Conservation (phyloP, 768 basidiomycete species). For the Phlegmacium glaucopus region DNA sequence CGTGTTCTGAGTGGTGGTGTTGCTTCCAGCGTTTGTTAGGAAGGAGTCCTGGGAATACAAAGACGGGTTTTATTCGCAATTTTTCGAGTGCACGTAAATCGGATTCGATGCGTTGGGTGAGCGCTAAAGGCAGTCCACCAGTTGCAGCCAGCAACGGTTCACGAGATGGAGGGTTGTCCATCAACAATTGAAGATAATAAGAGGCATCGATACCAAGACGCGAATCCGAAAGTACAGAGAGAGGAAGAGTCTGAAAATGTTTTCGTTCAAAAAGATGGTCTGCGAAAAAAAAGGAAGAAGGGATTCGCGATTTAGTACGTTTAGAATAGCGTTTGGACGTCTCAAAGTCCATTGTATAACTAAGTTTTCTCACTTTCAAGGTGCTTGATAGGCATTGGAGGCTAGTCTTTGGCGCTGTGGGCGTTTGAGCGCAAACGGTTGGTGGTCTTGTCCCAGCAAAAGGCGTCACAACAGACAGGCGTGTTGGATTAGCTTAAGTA, state of each 20-base stretch:
- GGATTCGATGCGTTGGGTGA: slow-evolving; percentile 84
- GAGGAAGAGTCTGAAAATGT: slow-evolving; percentile 77
- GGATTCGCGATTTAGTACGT: neutral
- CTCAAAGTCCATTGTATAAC: neutral
- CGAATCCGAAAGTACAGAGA: slow-evolving; percentile 82
- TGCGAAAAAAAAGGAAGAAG: slow-evolving; percentile 28
- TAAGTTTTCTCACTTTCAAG: slow-evolving; percentile 62
- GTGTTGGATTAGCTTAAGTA: slow-evolving; percentile 23
- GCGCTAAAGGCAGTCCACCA: slow-evolving; percentile 88
- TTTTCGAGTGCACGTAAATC: slow-evolving; percentile 91
- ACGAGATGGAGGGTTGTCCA: slow-evolving; percentile 69
- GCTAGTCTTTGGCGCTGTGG: slow-evolving; percentile 18
- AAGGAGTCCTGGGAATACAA: slow-evolving; percentile 89
- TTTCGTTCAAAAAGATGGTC: slow-evolving; percentile 87
- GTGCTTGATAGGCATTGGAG: slow-evolving; percentile 75
- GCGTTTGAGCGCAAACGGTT: slow-evolving; percentile 25
- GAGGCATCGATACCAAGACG: slow-evolving; percentile 97
- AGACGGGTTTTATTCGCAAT: slow-evolving; percentile 95
- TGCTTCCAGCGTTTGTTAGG: slow-evolving; percentile 74
- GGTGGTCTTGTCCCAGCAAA: slow-evolving; percentile 33
- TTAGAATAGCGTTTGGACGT: neutral
- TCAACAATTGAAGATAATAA: slow-evolving; percentile 79
- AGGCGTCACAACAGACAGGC: slow-evolving; percentile 26
- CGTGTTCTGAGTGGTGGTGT: slow-evolving; percentile 52
- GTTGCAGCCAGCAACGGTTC: slow-evolving; percentile 94